Conservation (phyloP, 2,329 filamentous ascomycete species). For the Trichophyton mentagrophytes region DNA sequence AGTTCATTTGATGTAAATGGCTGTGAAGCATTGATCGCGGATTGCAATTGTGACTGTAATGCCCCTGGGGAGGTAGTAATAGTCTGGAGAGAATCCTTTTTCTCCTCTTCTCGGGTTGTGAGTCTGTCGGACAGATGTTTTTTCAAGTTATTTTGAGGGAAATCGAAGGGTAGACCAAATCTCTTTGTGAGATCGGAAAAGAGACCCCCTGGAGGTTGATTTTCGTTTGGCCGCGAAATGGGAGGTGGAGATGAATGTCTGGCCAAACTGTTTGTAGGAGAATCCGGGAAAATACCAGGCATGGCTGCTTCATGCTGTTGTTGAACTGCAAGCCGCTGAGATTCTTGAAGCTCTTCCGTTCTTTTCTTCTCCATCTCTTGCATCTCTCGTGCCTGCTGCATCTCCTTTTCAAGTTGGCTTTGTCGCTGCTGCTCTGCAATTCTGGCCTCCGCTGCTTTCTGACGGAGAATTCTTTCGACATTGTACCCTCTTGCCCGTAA, state of each 20-base stretch:
- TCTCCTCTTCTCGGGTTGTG: not conserved
- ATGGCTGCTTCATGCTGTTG: slow-evolving; percentile 36
- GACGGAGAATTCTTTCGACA: slow-evolving; percentile 81
- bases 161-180: slow-evolving; percentile 42
- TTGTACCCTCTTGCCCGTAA: slow-evolving; percentile 86
- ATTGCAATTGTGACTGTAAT: slow-evolving; percentile 45
- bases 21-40: slow-evolving; percentile 65
- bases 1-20: slow-evolving; percentile 60
- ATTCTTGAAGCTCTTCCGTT: slow-evolving; percentile 31
- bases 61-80: slow-evolving; percentile 28
- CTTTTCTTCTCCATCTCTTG: slow-evolving; percentile 25
- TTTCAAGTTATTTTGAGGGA: slow-evolving; percentile 12
- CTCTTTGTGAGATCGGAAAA: slow-evolving; percentile 54
- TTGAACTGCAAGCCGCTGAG: slow-evolving; percentile 19
- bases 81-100: slow-evolving; percentile 15
- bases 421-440: slow-evolving; percentile 74
- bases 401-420: slow-evolving; percentile 55
- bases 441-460: slow-evolving; percentile 74
- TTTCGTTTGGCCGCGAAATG: slow-evolving; percentile 5
- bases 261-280: slow-evolving; percentile 37
- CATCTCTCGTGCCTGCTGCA: slow-evolving; percentile 52
- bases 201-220: slow-evolving; percentile 35
- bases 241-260: not conserved
- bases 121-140: not conserved
- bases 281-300: slow-evolving; percentile 62